Evolutionary conservation across 2,329 filamentous ascomycete species (phyloP), one percentile per base, ranked within the genome.

Genomic region (Pseudogymnoascus sp.): DNA sequence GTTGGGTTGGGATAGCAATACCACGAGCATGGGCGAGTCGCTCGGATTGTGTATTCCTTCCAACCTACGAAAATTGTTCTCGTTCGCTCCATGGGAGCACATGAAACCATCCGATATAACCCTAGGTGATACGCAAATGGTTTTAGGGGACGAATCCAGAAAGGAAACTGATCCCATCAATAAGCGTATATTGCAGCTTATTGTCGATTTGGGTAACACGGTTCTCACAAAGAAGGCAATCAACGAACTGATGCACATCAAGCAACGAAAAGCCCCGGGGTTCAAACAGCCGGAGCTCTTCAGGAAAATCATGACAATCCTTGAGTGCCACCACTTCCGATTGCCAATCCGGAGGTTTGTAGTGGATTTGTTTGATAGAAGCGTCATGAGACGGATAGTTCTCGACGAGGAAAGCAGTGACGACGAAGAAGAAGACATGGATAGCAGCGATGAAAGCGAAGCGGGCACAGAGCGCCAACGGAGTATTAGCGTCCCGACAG

Each of bases 361-460:
- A 37, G 87, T 97, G 65, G 95, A 97, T 73, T 78, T 99, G 21
- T 99, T 99, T 71, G 93, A 97, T 71, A 95, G 93, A 76, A 88
- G 85, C 64, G 90, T 97, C 46, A 82, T 97, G 76, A 82, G 92
- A 67, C 85, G 86, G 67, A 90, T 97, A 65, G 89, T 99, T 11
- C 87, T 96, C 64, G 87, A 89, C 61, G 89, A 90, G 69, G 72
- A 74, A 7, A 70, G 67, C 42, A 67, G 68, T 18, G 70, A 73
- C 14, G 63, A 69, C 8, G 56, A 66, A 1, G 73, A 72, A 0
- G 74, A 75, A 16, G 72, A 71, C 5, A 70, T 73, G 46, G 74
- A 73, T 16, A 74, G 72, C 59, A 78, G 79, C 63, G 82, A 80
- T 12, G 79, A 77, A 0, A 73, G 71, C 46, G 73, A 74, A 53